Evolutionary conservation across 495 filamentous ascomycete genomes (phyloP).

Genomic region (Podospora australis): DNA sequence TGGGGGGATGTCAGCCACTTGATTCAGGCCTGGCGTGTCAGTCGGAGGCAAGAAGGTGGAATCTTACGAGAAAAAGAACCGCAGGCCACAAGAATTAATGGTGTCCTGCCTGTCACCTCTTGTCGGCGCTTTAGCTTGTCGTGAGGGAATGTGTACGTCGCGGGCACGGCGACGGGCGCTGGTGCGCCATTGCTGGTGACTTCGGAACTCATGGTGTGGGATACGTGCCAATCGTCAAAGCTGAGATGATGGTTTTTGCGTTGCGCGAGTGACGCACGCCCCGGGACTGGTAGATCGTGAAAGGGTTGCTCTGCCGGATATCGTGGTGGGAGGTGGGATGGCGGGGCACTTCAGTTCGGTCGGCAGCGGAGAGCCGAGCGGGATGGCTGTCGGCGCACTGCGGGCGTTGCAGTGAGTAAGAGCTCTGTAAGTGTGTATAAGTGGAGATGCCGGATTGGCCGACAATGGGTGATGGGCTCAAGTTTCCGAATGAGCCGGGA

Average conservation of each 20-base stretch:
- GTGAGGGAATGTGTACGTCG: slow-evolving; percentile 64
- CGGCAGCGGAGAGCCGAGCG: neutral
- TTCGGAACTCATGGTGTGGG: slow-evolving; percentile 2
- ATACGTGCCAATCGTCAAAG: neutral
- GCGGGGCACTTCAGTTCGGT: neutral
- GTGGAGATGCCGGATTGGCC: too few relatives aligned
- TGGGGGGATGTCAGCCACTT: slow-evolving; percentile 10
- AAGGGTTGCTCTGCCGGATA: neutral
- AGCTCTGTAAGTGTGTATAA: too few relatives aligned
- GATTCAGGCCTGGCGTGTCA: neutral
- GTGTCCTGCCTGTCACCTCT: slow-evolving; percentile 61
- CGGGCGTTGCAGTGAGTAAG: too few relatives aligned
- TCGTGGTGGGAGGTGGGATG: too few relatives aligned
- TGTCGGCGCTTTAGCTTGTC: slow-evolving; percentile 64
- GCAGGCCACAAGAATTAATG: slow-evolving; percentile 79
- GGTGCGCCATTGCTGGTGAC: slow-evolving; percentile 3
- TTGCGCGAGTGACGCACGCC: neutral
- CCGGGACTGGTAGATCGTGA: neutral
- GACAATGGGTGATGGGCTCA: too few relatives aligned
- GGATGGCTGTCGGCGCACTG: too few relatives aligned
- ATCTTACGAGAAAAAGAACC: slow-evolving; percentile 65
- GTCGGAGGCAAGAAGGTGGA: neutral
- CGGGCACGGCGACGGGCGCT: slow-evolving; percentile 6
- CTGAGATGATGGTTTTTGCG: neutral
- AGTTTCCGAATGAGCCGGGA: too few relatives aligned